Percentiles rank a stretch among this genome's conserved stretches.
These are phyloP conservation scores for Cicer chorassanicum DNA, from an alignment of 306 rosid genomes.

Conservation along the genomic window DNA sequence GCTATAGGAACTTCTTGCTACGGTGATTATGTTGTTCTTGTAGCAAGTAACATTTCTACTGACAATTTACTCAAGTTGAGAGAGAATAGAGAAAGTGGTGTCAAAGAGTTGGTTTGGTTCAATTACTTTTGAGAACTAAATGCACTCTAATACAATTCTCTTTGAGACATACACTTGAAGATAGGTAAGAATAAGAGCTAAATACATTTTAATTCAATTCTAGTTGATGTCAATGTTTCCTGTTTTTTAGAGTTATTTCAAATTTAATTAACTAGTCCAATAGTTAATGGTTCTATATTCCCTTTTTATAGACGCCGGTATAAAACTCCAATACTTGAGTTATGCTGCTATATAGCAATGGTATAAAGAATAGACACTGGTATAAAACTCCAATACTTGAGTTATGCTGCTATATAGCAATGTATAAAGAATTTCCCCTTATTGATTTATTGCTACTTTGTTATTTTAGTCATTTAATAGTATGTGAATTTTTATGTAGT, in stretches of 20 bases:
- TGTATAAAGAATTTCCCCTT: too few species aligned
- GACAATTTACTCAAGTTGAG: constrained; percentile 59
- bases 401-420: too few species aligned
- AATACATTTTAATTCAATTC: background rate
- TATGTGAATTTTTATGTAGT: too few species aligned
- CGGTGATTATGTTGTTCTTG: constrained; percentile 70
- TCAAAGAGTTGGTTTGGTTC: constrained; percentile 25
- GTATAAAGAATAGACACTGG: constrained; percentile 53
- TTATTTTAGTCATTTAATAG: too few species aligned
- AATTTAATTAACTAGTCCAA: constrained; percentile 29
- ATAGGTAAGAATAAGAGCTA: constrained; percentile 74
- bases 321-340: too few species aligned
- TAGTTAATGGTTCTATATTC: constrained; percentile 35
- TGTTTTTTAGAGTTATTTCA: constrained; percentile 24
- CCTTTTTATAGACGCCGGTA: constrained; percentile 56
- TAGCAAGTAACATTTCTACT: constrained; percentile 69
- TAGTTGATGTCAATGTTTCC: background rate
- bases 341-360: too few species aligned
- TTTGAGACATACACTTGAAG: constrained; percentile 64
- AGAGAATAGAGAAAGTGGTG: constrained; percentile 23
- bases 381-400: too few species aligned
- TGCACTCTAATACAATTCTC: constrained; percentile 37
- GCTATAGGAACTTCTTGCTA: constrained; percentile 56
- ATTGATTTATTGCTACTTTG: too few species aligned
- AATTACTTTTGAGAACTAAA: constrained; percentile 36